Conservation (phyloP, 768 basidiomycete species). For the Rhodotorula graminis region DNA sequence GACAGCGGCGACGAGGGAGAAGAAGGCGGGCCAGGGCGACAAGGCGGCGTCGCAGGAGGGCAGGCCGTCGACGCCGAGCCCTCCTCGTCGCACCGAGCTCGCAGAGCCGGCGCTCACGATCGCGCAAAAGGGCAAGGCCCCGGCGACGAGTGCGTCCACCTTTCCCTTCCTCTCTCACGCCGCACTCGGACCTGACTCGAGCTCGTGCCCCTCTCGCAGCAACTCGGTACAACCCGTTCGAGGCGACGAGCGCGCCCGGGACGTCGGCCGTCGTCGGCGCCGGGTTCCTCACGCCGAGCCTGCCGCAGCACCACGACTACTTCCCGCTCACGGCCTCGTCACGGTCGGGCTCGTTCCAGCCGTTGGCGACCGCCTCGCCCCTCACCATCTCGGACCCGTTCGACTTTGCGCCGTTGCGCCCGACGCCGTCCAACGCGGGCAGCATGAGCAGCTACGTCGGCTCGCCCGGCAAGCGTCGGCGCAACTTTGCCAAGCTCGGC, state of each 20-base stretch:
- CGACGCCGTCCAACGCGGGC: conserved; percentile 8
- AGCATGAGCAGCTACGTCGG: conserved; percentile 3
- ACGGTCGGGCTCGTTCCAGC: conserved; percentile 12
- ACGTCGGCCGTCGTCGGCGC: not conserved
- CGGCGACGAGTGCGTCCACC: conserved; percentile 27
- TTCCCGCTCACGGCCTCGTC: conserved; percentile 17
- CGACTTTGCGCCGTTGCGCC: conserved; percentile 13
- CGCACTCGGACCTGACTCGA: not conserved
- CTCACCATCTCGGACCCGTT: conserved; percentile 12
- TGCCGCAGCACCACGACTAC: conserved; percentile 14
- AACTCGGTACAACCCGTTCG: conserved; percentile 34
- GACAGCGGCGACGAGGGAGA: not conserved
- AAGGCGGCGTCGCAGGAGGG: not conserved
- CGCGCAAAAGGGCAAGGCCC: conserved; percentile 29
- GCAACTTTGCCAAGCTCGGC: conserved; percentile 38
- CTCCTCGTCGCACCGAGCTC: conserved; percentile 1
- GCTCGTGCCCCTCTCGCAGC: not conserved
- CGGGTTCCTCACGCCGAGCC: conserved; percentile 28
- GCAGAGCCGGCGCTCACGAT: conserved; percentile 23
- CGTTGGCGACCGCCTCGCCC: conserved; percentile 27
- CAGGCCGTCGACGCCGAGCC: not conserved
- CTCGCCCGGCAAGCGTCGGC: conserved; percentile 33
- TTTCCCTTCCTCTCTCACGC: not conserved
- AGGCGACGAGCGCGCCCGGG: conserved; percentile 15
- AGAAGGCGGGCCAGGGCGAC: not conserved